Base-by-base conservation (phyloP, 768 basidiomycete genomes). In the Myochromella boudieri region DNA sequence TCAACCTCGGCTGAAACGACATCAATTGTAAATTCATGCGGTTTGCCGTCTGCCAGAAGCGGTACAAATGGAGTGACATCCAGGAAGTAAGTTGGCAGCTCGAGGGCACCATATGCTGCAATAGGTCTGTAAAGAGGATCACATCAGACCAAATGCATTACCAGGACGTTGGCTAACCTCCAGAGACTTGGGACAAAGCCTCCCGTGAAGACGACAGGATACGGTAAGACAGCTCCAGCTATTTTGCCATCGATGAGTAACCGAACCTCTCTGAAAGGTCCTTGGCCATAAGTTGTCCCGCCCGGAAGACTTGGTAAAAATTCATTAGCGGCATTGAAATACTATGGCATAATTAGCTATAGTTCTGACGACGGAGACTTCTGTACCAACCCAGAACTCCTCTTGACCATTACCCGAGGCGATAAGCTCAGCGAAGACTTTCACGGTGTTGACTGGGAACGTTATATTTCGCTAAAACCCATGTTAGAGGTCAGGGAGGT, bases 41-140 rank as follows among this genome's bases (percentile, higher is more conserved):
- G 69, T n/a, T 76, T 61, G 2, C 83, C 82, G 46, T 87, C 86
- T 0, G 81, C 74, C 27, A 91, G 72, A 15, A 82, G 57, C 5
- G 86, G 86, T 0, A 85, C 75, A 60, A 91, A 91, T 1, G 88
- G 86, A 6, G 88, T 89, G 42, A 89, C 63, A 62, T 91, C 89
- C 15, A 91, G 53, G 61, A 82, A 82, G 62, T 90, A 91, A 1
- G 83, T 87, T 1, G 89, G 88, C 10, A 87, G 71, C 55, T 90
- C 87, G 20, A 89, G 66, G 3, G 86, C 85, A 8, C 87, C 85
- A 49, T 88, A 90, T 1, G 87, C 79, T 1, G 85, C 75, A 60
- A 90, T 87, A 1, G 87, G 87, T 39, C 84, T 82, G 38, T 7
- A 29, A 12, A 10, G 17, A 15, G 11, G 20, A 12, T 36, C 18